Base-by-base conservation (phyloP, 225 moss, liverwort and hornwort species). In the Pseudoscleropodium purum region DNA sequence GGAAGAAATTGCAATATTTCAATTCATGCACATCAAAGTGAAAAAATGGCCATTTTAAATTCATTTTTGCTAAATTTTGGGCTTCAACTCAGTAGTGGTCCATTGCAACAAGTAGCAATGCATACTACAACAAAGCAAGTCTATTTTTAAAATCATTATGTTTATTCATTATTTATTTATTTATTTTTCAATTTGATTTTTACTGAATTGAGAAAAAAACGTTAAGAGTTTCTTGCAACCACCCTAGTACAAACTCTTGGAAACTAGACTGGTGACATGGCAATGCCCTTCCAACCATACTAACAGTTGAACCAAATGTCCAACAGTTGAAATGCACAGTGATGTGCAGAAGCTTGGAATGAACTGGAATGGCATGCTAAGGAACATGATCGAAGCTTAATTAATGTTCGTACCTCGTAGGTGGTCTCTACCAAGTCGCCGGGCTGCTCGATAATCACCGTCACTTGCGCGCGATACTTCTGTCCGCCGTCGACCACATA, bases 81-180 rank as follows among this genome's bases (percentile, higher is more conserved):
- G 10, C 67, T 5, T 4, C 9, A 0, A 2, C 11, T 37, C 6
- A 36, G 7, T 6, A 36, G 2, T 67, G 20, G 20, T 20, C 1
- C 2, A 10, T 36, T 6, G 8, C 0, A 36, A 0, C 11, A 0
- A 67, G 2, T 10, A 36, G 5, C 5, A 66, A 18, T 67, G 10
- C 10, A 36, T 11, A 11, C 6, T 67, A 67, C 11, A 19, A 1
- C 9, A 56, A 19, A 56, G 56, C 8, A 8, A 8, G 36, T 3
- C 11, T 3, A 37, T 36, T 67, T 37, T 67, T 10, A 1, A 20
- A n/a, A n/a, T n/a, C n/a, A n/a, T n/a, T n/a, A n/a, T n/a, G n/a
- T n/a, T n/a, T n/a, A n/a, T 56, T 56, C 8, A 56, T 56, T 56
- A 36, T 37, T 67, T 2, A 66, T n/a, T n/a, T n/a, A 18, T 34